Evolutionary conservation across 2,329 filamentous ascomycete genomes (phyloP), one percentile per base, ranked within the genome.

Genomic region (Talaromyces sp.): DNA sequence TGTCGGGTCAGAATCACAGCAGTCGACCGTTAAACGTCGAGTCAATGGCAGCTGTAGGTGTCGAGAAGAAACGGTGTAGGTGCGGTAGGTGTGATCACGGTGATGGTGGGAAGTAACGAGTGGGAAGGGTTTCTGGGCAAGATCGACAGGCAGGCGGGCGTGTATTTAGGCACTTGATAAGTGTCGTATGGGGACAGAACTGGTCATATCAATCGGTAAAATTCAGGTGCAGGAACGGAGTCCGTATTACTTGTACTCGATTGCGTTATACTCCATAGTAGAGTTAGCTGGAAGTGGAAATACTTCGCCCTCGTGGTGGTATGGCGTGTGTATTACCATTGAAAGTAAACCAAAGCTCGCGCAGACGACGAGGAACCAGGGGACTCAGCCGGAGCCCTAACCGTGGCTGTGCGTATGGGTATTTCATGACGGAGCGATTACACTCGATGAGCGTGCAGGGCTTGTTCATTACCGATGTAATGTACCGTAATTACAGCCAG

Each of bases 81-180:
- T 22, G 22, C 22, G 35, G 35, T 37, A 37, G 35, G 35, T 37
- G 35, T 37, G 35, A 37, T 37, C 13, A 13, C 9, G 19, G 27
- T 35, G 50, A 22, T 19, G 50, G 33, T 56, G 52, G 33, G 33
- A 56, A 35, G 50, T 54, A 13, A 56, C 22, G 22, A 60, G 66
- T 19, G 47, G 19, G 57, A 60, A 14, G 56, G 47, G 45, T 35
- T 33, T 60, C 61, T n/a, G 35, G 57, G 57, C 19, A 66, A 47
- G 58, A 64, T 64, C 56, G 65, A 64, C 61, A 63, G 56, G 63
- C 37, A 50, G 60, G 60, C 50, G 60, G 52, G 52, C 43, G 13
- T 31, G 41, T 63, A 63, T 62, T 22, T 39, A 45, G 45, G 45
- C 45, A 47, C 10, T 47, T 24, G 41, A n/a, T 27, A 31, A 27